These are phyloP conservation scores for Ophiostoma australiae DNA, from an alignment of 2,329 filamentous ascomycete species.

Conservation along the genomic window DNA sequence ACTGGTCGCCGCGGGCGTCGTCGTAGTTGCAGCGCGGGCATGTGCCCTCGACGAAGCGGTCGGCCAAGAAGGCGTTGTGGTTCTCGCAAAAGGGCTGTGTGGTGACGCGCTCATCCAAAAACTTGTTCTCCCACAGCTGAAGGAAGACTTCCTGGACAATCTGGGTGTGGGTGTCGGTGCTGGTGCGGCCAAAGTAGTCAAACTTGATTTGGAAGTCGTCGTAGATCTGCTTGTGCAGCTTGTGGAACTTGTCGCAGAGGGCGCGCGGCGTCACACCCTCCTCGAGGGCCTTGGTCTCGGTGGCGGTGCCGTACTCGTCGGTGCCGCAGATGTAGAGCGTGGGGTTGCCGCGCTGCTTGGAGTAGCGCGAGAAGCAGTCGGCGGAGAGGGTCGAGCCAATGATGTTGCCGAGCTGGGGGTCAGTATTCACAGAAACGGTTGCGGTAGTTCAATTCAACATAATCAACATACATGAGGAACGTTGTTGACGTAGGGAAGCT, in stretches of 20 bases:
- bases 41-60: slow-evolving; percentile 75
- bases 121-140: slow-evolving; percentile 83
- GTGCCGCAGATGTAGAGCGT: slow-evolving; percentile 79
- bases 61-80: slow-evolving; percentile 71
- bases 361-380: slow-evolving; percentile 78
- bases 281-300: slow-evolving; percentile 90
- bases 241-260: slow-evolving; percentile 89
- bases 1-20: slow-evolving; percentile 66
- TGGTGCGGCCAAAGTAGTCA: slow-evolving; percentile 90
- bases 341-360: slow-evolving; percentile 70
- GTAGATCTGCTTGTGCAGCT: slow-evolving; percentile 82
- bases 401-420: slow-evolving; percentile 64
- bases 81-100: slow-evolving; percentile 76
- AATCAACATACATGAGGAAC: slow-evolving; percentile 56
- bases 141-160: slow-evolving; percentile 90
- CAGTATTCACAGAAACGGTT: not conserved
- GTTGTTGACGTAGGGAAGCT: slow-evolving; percentile 47
- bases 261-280: slow-evolving; percentile 70
- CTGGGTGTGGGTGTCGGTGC: slow-evolving; percentile 80
- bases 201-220: slow-evolving; percentile 95
- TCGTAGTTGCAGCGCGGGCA: slow-evolving; percentile 69
- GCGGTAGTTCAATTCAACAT: not conserved
- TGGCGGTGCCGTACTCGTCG: slow-evolving; percentile 75
- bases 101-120: slow-evolving; percentile 78
- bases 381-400: slow-evolving; percentile 82